Percentiles rank a stretch among this genome's conserved stretches.
Evolutionary conservation across 306 rosid genomes (phyloP).

Genomic region (Dalbergia cultrata): DNA sequence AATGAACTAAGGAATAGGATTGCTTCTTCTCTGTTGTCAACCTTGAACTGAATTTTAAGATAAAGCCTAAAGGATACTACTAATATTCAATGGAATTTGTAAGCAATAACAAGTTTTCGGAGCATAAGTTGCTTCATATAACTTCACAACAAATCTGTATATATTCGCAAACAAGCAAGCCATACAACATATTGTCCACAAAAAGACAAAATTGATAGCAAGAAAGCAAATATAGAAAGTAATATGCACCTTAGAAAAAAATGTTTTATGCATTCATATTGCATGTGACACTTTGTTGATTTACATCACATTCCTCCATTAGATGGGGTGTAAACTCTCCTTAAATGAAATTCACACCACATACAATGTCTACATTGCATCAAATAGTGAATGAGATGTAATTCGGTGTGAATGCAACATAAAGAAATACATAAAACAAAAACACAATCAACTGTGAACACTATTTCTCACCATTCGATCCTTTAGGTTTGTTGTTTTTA

Average conservation of each 20-base stretch:
- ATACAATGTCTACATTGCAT: background rate
- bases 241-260: background rate
- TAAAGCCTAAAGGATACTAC: too few species aligned
- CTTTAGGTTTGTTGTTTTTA: constrained; percentile 2
- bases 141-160: background rate
- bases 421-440: background rate
- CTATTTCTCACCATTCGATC: constrained; percentile 3
- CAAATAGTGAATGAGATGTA: too few species aligned
- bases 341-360: background rate
- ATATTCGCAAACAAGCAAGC: background rate
- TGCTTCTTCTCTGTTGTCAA: too few species aligned
- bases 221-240: constrained; percentile 29
- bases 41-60: too few species aligned
- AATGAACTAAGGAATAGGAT: too few species aligned
- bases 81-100: too few species aligned
- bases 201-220: background rate
- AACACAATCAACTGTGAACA: background rate
- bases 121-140: background rate
- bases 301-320: too few species aligned
- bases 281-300: too few species aligned
- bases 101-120: background rate
- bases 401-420: too few species aligned
- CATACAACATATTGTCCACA: background rate
- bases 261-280: too few species aligned
- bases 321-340: too few species aligned